Evolutionary conservation across 345 rosid genomes (phyloP).

Genomic region (Linum usitatissimum): DNA sequence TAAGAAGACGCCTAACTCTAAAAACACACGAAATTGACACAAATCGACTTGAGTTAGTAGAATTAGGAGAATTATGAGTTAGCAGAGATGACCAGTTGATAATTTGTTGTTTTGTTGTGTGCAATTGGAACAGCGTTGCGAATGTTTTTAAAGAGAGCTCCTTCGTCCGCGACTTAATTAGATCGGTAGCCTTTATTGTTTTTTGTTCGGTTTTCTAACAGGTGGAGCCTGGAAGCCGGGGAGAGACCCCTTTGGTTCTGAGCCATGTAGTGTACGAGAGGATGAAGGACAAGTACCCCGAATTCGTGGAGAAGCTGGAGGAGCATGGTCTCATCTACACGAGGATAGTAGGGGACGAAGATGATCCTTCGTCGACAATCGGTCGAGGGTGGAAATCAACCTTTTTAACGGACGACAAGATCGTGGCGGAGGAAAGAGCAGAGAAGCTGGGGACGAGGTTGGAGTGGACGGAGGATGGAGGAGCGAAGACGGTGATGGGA

Average conservation of each 20-base stretch:
- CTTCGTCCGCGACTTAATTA: too few relatives aligned
- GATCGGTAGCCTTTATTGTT: too few relatives aligned
- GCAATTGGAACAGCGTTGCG: too few relatives aligned
- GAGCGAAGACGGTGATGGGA: conserved; percentile 69
- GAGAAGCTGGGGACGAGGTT: conserved; percentile 62
- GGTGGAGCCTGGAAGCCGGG: conserved; percentile 66
- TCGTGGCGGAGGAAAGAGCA: conserved; percentile 66
- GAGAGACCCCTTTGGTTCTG: conserved; percentile 88
- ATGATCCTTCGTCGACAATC: conserved; percentile 76
- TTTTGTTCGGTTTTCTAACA: conserved; percentile 35
- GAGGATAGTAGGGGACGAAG: conserved; percentile 63
- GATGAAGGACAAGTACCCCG: conserved; percentile 58
- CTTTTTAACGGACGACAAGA: conserved; percentile 67
- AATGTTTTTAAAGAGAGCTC: too few relatives aligned
- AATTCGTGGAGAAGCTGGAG: conserved; percentile 57
- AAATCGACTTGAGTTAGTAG: too few relatives aligned
- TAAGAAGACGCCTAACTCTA: too few relatives aligned
- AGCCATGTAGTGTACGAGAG: conserved; percentile 72
- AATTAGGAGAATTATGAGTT: too few relatives aligned
- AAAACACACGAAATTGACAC: too few relatives aligned
- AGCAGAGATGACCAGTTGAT: too few relatives aligned
- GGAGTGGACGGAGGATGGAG: conserved; percentile 58
- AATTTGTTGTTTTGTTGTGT: too few relatives aligned
- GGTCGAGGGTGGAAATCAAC: conserved; percentile 97
- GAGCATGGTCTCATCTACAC: conserved; percentile 61